Percentiles rank a stretch among this genome's conserved stretches.
phyloP scores from a whole-genome alignment of 805 yeast genomes.

The Saccharomycopsis javanensis region DNA sequence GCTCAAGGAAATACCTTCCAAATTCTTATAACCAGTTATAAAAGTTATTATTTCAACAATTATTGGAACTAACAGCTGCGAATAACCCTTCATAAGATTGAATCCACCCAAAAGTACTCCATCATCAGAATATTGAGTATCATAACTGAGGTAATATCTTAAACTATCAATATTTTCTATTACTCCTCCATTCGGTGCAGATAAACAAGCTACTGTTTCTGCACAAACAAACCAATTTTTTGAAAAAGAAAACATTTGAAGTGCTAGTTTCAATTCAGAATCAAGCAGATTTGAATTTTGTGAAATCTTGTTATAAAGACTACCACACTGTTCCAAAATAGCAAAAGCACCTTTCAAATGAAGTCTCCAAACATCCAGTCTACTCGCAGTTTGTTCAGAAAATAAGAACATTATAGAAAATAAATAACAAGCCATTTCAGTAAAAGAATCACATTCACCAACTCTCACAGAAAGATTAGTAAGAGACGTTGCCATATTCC shows the following conservation, averaged over 20 bases:
- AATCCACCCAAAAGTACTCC: constrained; percentile 2
- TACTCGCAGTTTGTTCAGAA: constrained; percentile 3
- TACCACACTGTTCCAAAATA: constrained; percentile 1
- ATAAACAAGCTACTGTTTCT: constrained; percentile 5
- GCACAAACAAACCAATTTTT: constrained; percentile 3
- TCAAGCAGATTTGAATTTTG: neutral
- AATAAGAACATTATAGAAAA: constrained; percentile 1
- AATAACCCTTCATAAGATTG: constrained; percentile 5
- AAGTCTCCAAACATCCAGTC: constrained; percentile 3
- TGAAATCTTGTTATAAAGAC: constrained; percentile 1
- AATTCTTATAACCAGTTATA: neutral
- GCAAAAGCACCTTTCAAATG: constrained; percentile 6
- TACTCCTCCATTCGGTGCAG: constrained; percentile 6
- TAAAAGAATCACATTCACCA: constrained; percentile 4
- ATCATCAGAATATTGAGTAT: neutral
- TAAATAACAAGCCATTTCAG: constrained; percentile 4
- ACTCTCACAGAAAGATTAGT: neutral
- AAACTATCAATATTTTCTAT: neutral
- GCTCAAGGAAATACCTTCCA: constrained; percentile 1
- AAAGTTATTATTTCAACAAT: constrained; percentile 1
- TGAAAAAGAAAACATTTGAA: constrained; percentile 4
- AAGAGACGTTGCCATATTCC: neutral
- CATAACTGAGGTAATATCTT: neutral
- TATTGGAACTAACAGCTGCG: constrained; percentile 4
- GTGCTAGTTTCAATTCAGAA: constrained; percentile 1